Percentiles rank a stretch among this genome's conserved stretches.
These are phyloP conservation scores for Diutina catenulata DNA, from an alignment of 1,139 yeast genomes.

Conservation along the genomic window DNA sequence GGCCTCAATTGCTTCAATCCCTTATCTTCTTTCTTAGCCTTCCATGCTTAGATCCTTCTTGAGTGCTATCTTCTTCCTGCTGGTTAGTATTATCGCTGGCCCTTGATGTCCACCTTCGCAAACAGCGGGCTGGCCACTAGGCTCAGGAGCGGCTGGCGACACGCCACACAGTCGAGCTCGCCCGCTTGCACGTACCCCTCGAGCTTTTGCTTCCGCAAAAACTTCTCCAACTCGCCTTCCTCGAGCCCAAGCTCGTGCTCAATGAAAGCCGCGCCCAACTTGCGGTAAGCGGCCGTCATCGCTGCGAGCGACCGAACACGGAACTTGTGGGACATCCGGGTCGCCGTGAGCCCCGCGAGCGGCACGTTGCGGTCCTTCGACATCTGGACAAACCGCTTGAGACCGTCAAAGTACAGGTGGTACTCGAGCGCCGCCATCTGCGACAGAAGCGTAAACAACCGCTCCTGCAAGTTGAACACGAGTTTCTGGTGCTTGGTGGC, in stretches of 20 bases:
- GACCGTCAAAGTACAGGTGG: too few species aligned
- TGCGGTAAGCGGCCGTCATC: slow-evolving; percentile 51
- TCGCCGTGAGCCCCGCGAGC: too few species aligned
- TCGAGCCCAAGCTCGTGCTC: slow-evolving; percentile 35
- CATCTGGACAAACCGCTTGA: too few species aligned
- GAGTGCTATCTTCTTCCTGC: too few species aligned
- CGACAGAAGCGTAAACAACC: too few species aligned
- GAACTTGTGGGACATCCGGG: too few species aligned
- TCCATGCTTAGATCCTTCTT: too few species aligned
- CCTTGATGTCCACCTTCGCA: slow-evolving; percentile 79
- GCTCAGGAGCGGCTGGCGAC: slow-evolving; percentile 32
- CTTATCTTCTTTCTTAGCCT: too few species aligned
- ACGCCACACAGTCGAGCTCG: slow-evolving; percentile 32
- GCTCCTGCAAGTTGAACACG: slow-evolving; percentile 8
- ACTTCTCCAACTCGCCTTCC: slow-evolving; percentile 17
- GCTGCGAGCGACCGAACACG: slow-evolving; percentile 48
- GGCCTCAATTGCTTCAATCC: too few species aligned
- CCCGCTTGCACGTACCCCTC: slow-evolving; percentile 18
- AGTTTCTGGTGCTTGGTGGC: slow-evolving; percentile 14
- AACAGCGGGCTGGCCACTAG: slow-evolving; percentile 32
- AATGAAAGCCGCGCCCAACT: slow-evolving; percentile 36
- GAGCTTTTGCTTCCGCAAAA: slow-evolving; percentile 31
- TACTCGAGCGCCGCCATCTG: too few species aligned
- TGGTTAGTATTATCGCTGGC: slow-evolving; percentile 71
- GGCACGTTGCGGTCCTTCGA: too few species aligned